Percentiles rank a stretch among this genome's conserved stretches.
Conservation (phyloP, 2,329 filamentous ascomycete species). For the Colletotrichum theobromicola region DNA sequence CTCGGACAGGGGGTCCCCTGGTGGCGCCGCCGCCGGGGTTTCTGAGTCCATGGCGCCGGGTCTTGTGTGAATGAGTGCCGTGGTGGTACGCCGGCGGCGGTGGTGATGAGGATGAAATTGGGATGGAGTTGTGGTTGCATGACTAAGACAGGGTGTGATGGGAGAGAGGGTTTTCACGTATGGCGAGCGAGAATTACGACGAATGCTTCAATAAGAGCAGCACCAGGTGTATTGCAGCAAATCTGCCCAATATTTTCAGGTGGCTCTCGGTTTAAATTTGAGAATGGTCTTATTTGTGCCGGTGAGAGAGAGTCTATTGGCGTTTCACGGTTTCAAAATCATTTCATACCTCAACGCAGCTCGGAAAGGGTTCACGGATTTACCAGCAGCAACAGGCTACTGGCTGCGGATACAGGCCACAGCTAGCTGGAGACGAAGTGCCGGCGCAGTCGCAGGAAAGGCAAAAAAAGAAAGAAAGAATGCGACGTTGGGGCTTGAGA, state of each 20-base stretch:
- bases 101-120: not conserved
- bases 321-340: not conserved
- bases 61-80: not conserved
- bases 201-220: not conserved
- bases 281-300: not conserved
- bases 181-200: not conserved
- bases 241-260: not conserved
- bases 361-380: not conserved
- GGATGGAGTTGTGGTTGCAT: not conserved
- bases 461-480: not conserved
- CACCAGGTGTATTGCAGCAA: not conserved
- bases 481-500: not conserved
- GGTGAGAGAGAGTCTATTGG: not conserved
- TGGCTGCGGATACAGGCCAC: not conserved
- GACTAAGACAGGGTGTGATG: not conserved
- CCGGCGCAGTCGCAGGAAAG: not conserved
- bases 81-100: not conserved
- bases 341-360: not conserved
- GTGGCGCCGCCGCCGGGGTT: not conserved
- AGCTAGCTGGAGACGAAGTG: not conserved
- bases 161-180: not conserved
- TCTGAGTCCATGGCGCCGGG: not conserved
- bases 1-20: constrained; percentile 48
- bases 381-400: not conserved
- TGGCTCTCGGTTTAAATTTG: not conserved